Evolutionary conservation across 2,329 filamentous ascomycete genomes (phyloP).

Genomic region (Trichoderma sp.): DNA sequence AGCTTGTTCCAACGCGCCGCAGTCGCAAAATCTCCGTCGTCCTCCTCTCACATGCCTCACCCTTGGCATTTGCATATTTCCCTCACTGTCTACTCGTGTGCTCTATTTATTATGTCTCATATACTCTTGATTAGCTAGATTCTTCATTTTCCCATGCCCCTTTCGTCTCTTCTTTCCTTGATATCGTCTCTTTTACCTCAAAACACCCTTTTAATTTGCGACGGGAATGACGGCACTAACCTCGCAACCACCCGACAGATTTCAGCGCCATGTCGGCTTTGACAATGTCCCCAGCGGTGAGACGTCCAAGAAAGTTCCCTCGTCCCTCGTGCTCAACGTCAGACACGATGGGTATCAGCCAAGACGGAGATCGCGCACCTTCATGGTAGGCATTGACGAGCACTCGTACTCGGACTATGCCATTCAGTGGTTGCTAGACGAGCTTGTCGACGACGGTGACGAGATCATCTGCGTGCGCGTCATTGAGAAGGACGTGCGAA

Average conservation of each 20-base stretch:
- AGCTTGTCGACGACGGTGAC: slow-evolving; percentile 89
- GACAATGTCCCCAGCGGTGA: slow-evolving; percentile 58
- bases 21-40: slow-evolving; percentile 10
- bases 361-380: slow-evolving; percentile 76
- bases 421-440: slow-evolving; percentile 86
- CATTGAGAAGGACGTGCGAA: slow-evolving; percentile 75
- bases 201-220: slow-evolving; percentile 3
- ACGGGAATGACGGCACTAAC: slow-evolving; percentile 45
- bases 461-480: slow-evolving; percentile 89
- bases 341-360: slow-evolving; percentile 84
- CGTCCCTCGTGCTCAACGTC: slow-evolving; percentile 76
- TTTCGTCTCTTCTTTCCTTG: neutral
- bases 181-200: neutral
- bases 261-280: slow-evolving; percentile 58
- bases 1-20: neutral
- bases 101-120: neutral
- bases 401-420: slow-evolving; percentile 91
- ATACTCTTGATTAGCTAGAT: neutral
- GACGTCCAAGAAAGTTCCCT: slow-evolving; percentile 52
- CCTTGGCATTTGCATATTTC: neutral
- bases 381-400: slow-evolving; percentile 86
- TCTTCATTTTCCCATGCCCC: neutral
- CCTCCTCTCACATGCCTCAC: neutral
- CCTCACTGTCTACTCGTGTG: neutral
- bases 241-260: slow-evolving; percentile 44